Base-by-base conservation (phyloP, 768 basidiomycete species). In the Phaeotremella skinneri region DNA sequence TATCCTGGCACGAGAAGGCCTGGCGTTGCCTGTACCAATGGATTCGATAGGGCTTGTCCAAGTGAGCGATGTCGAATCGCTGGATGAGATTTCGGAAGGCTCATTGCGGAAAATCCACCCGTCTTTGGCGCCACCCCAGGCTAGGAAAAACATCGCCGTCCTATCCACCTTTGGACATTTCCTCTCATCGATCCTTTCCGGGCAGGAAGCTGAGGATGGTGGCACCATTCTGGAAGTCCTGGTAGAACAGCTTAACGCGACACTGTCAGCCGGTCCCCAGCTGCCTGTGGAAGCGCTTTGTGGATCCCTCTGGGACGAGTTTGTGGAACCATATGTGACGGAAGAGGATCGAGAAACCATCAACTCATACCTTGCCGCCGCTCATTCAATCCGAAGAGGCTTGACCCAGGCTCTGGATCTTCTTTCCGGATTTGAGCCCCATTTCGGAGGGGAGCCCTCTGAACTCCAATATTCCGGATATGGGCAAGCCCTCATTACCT, bases 1-100 rank as follows among this genome's bases (percentile, higher is more conserved):
- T 27, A 74, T 90, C 51, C 75, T 91, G 16, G 52, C 63, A 14
- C 55, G 70, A 29, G 72, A 73, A 30, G 69, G 72, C 2, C 4
- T 65, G n/a, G 53, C 56, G 1, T 41, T 43, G 3, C 34, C 57
- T 2, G 37, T 66, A 2, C 49, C 56, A 0, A 51, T 66, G 26
- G 72, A 73, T 32, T 31, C 43, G 6, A 59, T 52, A 2, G 54
- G 52, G 13, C 29, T 73, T 4, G 32, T 69, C 2, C 55, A 34
- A 3, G 27, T 51, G 41, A 55, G 54, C 31, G 54, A 64, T 11
- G 49, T 34, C 2, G 52, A 62, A 3, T 56, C 56, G 2, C 59
- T 71, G 45, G 53, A 58, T 4, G 45, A 55, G 11, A 45, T 69
- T 2, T 50, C 65, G 9, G 63, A 66, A 34, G 58, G 61, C 3